Percentiles rank a stretch among this genome's conserved stretches.
Conservation (phyloP, 192 early-diverging fungal species). For the Backusella mclennaniae region DNA sequence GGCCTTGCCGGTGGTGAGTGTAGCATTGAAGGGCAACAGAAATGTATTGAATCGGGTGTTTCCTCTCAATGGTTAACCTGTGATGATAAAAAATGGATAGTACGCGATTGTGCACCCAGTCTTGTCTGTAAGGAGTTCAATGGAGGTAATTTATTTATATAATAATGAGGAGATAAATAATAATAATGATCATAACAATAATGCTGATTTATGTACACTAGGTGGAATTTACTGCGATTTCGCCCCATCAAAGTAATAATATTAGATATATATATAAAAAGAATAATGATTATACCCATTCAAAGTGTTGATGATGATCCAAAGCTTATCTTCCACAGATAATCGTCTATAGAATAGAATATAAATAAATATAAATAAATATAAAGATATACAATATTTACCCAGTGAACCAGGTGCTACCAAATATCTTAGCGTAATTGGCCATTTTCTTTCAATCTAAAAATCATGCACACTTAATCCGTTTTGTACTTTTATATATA, state of each 20-base stretch:
- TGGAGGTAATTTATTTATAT: conserved; percentile 1
- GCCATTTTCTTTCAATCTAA: background rate
- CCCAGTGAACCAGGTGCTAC: background rate
- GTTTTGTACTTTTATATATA: background rate
- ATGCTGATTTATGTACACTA: background rate
- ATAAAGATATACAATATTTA: background rate
- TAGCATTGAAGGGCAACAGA: background rate
- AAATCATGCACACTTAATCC: background rate
- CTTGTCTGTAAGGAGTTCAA: conserved; percentile 10
- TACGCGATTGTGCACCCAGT: conserved; percentile 1
- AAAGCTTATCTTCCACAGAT: background rate
- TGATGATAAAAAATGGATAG: conserved; percentile 11
- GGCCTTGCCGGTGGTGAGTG: background rate
- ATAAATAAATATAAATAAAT: background rate
- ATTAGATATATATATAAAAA: background rate
- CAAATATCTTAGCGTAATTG: background rate
- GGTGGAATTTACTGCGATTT: background rate
- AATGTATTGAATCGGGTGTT: background rate
- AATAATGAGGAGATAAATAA: background rate
- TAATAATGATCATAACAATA: background rate
- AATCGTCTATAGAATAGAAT: background rate
- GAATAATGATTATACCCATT: background rate
- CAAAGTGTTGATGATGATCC: background rate
- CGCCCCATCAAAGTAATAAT: background rate
- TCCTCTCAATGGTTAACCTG: conserved; percentile 16